Evolutionary conservation across 1,284 basidiomycete genomes (phyloP), one percentile per base, ranked within the genome.

Genomic region (Taiwanofungus camphoratus): DNA sequence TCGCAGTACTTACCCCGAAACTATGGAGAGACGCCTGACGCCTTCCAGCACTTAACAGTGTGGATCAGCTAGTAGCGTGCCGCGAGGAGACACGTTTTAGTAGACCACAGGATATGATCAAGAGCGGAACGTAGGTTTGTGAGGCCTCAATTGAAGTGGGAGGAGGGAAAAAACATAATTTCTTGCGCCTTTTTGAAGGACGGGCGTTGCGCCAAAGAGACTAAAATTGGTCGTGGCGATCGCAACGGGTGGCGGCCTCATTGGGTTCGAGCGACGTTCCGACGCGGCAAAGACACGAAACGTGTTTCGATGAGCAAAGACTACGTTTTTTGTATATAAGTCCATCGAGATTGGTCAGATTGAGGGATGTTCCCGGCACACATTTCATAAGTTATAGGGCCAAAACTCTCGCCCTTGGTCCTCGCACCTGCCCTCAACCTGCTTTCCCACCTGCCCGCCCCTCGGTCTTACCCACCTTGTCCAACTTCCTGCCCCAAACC

Each of bases 271-370:
- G 57, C 59, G 55, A 68, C 68, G 65, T 65, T 61, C 58, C 59
- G 65, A 65, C 70, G 67, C 64, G 71, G 71, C 66, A 60, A 62
- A 58, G 60, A 69, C 71, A 67, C 69, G 62, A 68, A 74, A 73
- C 71, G 71, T 73, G 72, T 74, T 72, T 73, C 73, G 71, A 71
- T 66, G 70, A 68, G 68, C 63, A 59, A 57, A 57, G 46, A 48
- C 38, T 53, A 54, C 58, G 59, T 52, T 60, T 59, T 62, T 63
- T 52, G 52, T 52, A 48, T 48, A 48, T 58, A 49, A 50, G 40
- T 44, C 38, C 53, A 49, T 50, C 55, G 40, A 52, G 52, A 57
- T 55, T 50, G 33, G 45, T 41, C 39, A 34, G 36, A 54, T 52
- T 37, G 16, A 40, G 24, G 15, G 44, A 32, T 20, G n/a, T 44